These are phyloP conservation scores for Arabidopsis hybrid DNA, from an alignment of 441 rosid species.

Conservation along the genomic window DNA sequence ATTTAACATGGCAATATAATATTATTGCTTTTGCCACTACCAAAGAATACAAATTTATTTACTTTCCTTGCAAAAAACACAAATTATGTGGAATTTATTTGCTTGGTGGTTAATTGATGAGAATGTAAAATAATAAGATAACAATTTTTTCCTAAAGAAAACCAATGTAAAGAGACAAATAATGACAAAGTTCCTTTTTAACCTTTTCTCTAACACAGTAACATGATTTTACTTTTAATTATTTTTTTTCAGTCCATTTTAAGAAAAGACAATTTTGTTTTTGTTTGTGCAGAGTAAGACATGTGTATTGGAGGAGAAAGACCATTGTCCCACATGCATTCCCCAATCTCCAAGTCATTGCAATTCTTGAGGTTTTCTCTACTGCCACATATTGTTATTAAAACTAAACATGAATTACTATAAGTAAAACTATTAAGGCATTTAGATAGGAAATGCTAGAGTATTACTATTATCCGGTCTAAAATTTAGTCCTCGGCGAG, in stretches of 20 bases:
- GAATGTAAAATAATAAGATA: neutral
- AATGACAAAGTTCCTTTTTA: neutral
- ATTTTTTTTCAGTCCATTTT: too few relatives aligned
- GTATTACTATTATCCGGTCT: too few relatives aligned
- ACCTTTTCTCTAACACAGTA: neutral
- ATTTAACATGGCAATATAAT: neutral
- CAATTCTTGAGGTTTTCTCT: neutral
- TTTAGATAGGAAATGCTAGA: too few relatives aligned
- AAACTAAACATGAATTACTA: neutral
- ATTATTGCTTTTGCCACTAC: conserved; percentile 3
- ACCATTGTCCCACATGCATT: conserved; percentile 7
- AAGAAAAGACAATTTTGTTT: neutral
- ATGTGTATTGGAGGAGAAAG: neutral
- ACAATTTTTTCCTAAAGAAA: neutral
- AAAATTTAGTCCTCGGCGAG: too few relatives aligned
- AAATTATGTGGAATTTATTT: neutral
- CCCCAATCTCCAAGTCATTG: conserved; percentile 11
- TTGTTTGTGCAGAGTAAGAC: neutral
- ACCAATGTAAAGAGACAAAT: neutral
- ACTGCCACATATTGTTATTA: neutral
- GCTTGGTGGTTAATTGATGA: neutral
- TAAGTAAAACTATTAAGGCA: too few relatives aligned
- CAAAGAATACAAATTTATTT: neutral
- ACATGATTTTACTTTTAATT: neutral
- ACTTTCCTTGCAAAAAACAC: neutral